These are phyloP conservation scores for Phytopythium helicoides DNA, from an alignment of 352 stramenopile genomes.

Conservation along the genomic window DNA sequence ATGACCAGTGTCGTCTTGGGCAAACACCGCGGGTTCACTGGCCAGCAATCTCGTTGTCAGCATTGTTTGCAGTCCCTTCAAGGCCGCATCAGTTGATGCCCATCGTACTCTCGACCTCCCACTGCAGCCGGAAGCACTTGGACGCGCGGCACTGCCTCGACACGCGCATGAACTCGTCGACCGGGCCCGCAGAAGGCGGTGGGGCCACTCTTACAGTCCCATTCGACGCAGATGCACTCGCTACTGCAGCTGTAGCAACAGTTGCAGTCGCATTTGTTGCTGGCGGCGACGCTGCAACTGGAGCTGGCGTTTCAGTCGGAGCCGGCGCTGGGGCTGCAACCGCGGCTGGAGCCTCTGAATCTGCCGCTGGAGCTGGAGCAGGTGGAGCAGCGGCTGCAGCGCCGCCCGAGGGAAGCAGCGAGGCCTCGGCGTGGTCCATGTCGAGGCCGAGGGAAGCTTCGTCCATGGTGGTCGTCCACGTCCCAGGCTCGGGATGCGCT, in stretches of 20 bases:
- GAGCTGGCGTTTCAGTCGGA: too few species aligned
- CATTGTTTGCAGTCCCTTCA: background rate
- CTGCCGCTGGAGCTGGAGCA: too few species aligned
- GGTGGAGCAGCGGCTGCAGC: background rate
- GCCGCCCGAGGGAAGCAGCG: conserved; percentile 3
- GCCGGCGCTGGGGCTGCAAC: background rate
- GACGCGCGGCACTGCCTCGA: conserved; percentile 59
- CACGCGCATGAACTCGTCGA: conserved; percentile 55
- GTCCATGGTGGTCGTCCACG: conserved; percentile 5
- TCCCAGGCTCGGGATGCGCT: too few species aligned
- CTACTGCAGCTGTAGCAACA: conserved; percentile 1
- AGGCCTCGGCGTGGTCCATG: conserved; percentile 8
- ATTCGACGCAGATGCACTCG: conserved; percentile 2
- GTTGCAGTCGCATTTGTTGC: background rate
- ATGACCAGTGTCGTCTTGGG: conserved; percentile 71
- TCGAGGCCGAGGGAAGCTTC: conserved; percentile 6
- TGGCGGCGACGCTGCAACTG: too few species aligned
- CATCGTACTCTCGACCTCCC: conserved; percentile 74
- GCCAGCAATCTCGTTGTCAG: background rate
- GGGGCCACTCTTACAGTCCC: background rate
- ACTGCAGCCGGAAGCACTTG: conserved; percentile 75
- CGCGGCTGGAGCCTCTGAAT: background rate
- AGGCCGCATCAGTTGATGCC: background rate
- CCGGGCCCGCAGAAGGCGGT: conserved; percentile 7
- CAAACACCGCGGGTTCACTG: conserved; percentile 75